These are phyloP conservation scores for Dryas integrifolia DNA, from an alignment of 331 rosid genomes.

Conservation along the genomic window DNA sequence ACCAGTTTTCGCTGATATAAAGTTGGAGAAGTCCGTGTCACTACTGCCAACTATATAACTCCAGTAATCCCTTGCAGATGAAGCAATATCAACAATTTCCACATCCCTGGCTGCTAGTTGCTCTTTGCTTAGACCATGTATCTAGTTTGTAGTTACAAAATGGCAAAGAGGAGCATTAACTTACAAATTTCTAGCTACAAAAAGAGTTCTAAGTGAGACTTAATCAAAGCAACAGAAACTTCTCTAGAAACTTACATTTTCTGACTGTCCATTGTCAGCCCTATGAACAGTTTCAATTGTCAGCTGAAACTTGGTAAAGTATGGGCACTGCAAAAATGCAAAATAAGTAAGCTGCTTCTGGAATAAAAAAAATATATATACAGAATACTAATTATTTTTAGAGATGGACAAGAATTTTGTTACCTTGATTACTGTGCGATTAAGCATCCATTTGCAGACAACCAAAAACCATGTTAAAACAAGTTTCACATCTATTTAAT, in stretches of 20 bases:
- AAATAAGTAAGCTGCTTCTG: neutral
- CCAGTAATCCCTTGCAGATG: constrained; percentile 42
- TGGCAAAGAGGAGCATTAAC: neutral
- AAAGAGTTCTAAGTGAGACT: neutral
- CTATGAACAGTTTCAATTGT: constrained; percentile 40
- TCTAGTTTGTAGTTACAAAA: constrained; percentile 26
- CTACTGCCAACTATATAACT: constrained; percentile 37
- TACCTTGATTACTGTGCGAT: constrained; percentile 41
- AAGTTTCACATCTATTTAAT: neutral
- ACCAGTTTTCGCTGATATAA: constrained; percentile 38
- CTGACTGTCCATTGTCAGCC: constrained; percentile 43
- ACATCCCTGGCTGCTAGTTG: constrained; percentile 41
- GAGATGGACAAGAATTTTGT: neutral
- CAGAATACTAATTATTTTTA: neutral
- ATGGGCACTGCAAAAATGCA: constrained; percentile 42
- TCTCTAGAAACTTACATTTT: constrained; percentile 34
- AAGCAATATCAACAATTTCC: constrained; percentile 43
- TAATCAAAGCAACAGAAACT: neutral
- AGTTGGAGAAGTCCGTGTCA: constrained; percentile 30
- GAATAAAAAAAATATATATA: neutral
- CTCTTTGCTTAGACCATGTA: constrained; percentile 44
- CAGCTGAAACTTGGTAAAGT: constrained; percentile 42
- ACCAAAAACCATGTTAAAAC: constrained; percentile 18
- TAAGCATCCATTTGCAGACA: constrained; percentile 23
- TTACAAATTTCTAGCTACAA: neutral